Base-by-base conservation (phyloP, 306 rosid genomes). In the Urtica urens region DNA sequence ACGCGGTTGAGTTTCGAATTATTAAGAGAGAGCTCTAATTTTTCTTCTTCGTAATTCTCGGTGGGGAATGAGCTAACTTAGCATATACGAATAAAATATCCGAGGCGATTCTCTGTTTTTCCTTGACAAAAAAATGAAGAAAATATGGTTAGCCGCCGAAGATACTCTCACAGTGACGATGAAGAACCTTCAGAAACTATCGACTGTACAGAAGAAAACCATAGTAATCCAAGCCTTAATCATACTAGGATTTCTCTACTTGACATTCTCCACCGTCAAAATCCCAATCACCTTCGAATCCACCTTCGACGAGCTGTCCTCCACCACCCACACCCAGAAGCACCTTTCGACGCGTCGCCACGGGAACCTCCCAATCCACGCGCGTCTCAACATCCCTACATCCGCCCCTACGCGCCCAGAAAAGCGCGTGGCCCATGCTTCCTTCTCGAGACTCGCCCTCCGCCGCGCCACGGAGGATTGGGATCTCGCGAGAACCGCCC, bases 181-280 rank as follows among this genome's bases (percentile, higher is more conserved):
- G n/a, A n/a, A n/a, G n/a, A n/a, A n/a, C n/a, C n/a, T n/a, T n/a
- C n/a, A n/a, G n/a, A n/a, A n/a, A n/a, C n/a, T n/a, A n/a, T n/a
- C n/a, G n/a, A n/a, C n/a, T n/a, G n/a, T n/a, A n/a, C n/a, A n/a
- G n/a, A n/a, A n/a, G n/a, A n/a, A n/a, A n/a, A n/a, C n/a, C n/a
- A n/a, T n/a, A n/a, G n/a, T n/a, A n/a, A n/a, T 85, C 59, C 94
- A 90, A 49, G 73, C 75, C 47, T 70, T 90, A 53, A 51, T 77
- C 16, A 66, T 63, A 13, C 26, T 73, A 25, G 81, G 77, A 0
- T 12, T 85, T 38, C 40, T 90, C 34, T 90, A 90, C 46, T 11
- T 75, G 1, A 31, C 85, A 3, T 34, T 90, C 2, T 77, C 85
- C 43, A 70, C 73, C 21, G 35, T 81, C 2, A 95, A 84, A 71